Percentiles rank a stretch among this genome's conserved stretches.
phyloP scores from a whole-genome alignment of 169 alveolate species.

The Perkinsus chesapeaki region DNA sequence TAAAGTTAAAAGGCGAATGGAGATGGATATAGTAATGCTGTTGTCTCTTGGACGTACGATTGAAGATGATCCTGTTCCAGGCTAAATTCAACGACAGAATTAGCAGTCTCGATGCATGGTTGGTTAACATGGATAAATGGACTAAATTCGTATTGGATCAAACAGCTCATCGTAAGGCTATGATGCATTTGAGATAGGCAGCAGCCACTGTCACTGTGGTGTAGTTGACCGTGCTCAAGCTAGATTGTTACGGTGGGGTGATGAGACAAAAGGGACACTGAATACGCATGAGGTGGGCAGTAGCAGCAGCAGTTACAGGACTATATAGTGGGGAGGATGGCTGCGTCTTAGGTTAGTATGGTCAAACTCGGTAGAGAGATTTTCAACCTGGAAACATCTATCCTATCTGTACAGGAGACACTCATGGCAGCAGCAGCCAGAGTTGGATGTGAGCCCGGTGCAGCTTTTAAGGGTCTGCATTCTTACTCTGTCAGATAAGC shows the following conservation, averaged over 20 bases:
- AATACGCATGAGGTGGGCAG: background rate
- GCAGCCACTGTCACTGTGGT: background rate
- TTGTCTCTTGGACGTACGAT: background rate
- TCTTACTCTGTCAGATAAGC: background rate
- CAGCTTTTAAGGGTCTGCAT: background rate
- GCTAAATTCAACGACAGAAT: background rate
- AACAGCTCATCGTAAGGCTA: background rate
- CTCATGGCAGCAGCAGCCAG: background rate
- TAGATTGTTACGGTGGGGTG: background rate
- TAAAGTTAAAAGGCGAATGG: background rate
- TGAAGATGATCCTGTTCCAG: background rate
- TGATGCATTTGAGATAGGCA: background rate
- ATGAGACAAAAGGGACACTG: background rate
- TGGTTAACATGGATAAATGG: background rate
- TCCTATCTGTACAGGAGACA: background rate
- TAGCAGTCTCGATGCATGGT: background rate
- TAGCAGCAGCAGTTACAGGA: background rate
- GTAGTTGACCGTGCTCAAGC: background rate
- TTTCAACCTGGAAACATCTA: background rate
- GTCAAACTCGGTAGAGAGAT: background rate
- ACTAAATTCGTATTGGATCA: background rate
- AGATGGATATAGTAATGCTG: background rate
- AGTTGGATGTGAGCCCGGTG: background rate
- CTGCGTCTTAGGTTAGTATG: background rate
- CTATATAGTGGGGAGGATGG: no score